Conservation (phyloP, 2,329 filamentous ascomycete genomes). For the Cladosporium sphaerospermum region DNA sequence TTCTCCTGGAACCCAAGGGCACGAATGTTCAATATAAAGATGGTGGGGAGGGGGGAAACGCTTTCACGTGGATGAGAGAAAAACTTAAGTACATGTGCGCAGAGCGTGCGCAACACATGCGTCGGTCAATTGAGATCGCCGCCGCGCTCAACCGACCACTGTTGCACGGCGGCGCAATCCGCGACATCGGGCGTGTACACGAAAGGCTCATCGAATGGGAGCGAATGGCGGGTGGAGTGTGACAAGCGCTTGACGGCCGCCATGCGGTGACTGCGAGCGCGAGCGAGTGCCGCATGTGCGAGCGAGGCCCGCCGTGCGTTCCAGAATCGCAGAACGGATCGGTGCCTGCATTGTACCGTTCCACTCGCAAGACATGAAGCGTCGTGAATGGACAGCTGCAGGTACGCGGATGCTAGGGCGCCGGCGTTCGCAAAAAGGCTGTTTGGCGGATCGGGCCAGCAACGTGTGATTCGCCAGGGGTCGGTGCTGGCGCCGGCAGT, state of each 20-base stretch:
- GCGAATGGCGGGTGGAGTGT: slow-evolving; percentile 2
- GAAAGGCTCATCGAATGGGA: slow-evolving; percentile 5
- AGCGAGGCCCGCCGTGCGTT: slow-evolving; percentile 2
- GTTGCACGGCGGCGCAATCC: slow-evolving; percentile 10
- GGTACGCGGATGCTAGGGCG: slow-evolving; percentile 9
- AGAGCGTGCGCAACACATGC: background rate
- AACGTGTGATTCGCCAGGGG: slow-evolving; percentile 2
- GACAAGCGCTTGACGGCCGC: background rate
- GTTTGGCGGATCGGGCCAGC: slow-evolving; percentile 1
- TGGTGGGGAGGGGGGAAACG: background rate
- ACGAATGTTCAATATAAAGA: slow-evolving; percentile 1
- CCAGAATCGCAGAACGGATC: slow-evolving; percentile 6
- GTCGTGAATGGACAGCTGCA: slow-evolving; percentile 10
- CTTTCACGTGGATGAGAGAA: background rate
- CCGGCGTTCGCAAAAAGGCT: background rate
- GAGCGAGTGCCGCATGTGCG: slow-evolving; percentile 6
- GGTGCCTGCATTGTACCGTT: background rate
- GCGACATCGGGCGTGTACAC: slow-evolving; percentile 8
- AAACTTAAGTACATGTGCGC: slow-evolving; percentile 6
- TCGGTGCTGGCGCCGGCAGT: slow-evolving; percentile 3
- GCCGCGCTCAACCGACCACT: slow-evolving; percentile 3
- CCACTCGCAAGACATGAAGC: slow-evolving; percentile 1
- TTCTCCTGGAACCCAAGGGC: slow-evolving; percentile 9
- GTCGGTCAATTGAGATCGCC: background rate
- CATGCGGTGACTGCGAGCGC: background rate